A percentile compares a stretch with the other conserved stretches of the same genome.
Evolutionary conservation across 2,329 filamentous ascomycete species (phyloP).

Genomic region (Phaeosphaeria sp.): DNA sequence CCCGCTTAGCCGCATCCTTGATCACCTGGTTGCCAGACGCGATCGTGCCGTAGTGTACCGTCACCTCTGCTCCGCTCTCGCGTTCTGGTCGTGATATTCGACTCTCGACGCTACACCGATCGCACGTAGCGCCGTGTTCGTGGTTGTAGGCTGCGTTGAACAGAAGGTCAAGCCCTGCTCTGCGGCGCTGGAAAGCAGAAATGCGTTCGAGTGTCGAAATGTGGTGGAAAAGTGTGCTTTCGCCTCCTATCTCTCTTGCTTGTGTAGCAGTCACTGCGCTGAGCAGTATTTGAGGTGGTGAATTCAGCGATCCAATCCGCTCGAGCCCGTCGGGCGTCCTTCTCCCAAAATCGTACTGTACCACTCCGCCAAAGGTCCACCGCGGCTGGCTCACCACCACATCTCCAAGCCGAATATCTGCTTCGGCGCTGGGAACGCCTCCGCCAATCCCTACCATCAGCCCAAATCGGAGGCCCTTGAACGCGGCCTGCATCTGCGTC

Average conservation of each 20-base stretch:
- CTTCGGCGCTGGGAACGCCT: slow-evolving; percentile 13
- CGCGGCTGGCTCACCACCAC: slow-evolving; percentile 7
- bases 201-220: too few relatives aligned
- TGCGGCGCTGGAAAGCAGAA: too few relatives aligned
- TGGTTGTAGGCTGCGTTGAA: not conserved
- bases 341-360: slow-evolving; percentile 12
- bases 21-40: not conserved
- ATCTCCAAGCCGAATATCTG: slow-evolving; percentile 11
- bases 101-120: not conserved
- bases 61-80: not conserved
- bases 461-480: slow-evolving; percentile 40
- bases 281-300: not conserved
- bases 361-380: slow-evolving; percentile 6
- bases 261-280: too few relatives aligned
- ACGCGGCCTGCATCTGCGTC: slow-evolving; percentile 34
- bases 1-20: not conserved
- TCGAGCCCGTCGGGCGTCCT: not conserved
- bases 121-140: not conserved
- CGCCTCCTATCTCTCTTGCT: too few relatives aligned
- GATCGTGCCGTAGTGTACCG: not conserved
- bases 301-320: not conserved
- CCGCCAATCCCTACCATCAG: slow-evolving; percentile 54
- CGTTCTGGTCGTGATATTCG: too few relatives aligned
- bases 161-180: too few relatives aligned
- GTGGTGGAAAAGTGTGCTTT: too few relatives aligned